phyloP scores from a whole-genome alignment of 768 basidiomycete species.

The Steccherinum ochraceum region DNA sequence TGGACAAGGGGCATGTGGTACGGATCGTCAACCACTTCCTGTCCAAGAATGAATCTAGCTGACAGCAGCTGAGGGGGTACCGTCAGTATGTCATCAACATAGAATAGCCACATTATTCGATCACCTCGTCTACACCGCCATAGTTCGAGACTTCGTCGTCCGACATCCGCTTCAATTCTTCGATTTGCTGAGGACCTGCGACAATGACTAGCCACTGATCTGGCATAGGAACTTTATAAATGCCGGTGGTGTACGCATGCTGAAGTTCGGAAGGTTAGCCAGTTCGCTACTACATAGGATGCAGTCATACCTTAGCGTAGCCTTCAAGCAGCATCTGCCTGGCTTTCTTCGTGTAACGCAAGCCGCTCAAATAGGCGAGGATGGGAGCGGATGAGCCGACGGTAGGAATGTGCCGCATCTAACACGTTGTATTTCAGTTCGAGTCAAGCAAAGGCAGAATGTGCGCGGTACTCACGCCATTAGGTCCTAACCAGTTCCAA shows the following conservation, averaged over 20 bases:
- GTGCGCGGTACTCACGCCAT: not conserved
- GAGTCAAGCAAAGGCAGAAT: too few species aligned
- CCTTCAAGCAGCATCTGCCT: conserved; percentile 21
- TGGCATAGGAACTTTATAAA: conserved; percentile 38
- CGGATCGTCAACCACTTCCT: not conserved
- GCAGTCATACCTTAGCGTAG: not conserved
- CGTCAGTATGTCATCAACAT: too few species aligned
- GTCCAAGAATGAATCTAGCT: not conserved
- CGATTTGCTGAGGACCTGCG: conserved; percentile 34
- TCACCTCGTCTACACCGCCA: conserved; percentile 34
- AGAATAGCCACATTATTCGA: too few species aligned
- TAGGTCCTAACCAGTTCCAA: not conserved
- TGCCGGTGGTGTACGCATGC: conserved; percentile 9
- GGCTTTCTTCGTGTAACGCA: conserved; percentile 25
- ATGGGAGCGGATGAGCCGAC: conserved; percentile 29
- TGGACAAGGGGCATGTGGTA: conserved; percentile 5
- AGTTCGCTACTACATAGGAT: not conserved
- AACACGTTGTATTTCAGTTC: too few species aligned
- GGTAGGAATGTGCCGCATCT: conserved; percentile 20
- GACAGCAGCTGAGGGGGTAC: not conserved
- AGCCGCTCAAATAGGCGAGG: conserved; percentile 26
- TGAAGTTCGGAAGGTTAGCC: not conserved
- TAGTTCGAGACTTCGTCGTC: conserved; percentile 40
- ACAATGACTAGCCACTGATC: conserved; percentile 42
- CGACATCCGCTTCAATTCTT: conserved; percentile 44